Conservation (phyloP, 805 yeast genomes). For the Spathaspora passalidarum region DNA sequence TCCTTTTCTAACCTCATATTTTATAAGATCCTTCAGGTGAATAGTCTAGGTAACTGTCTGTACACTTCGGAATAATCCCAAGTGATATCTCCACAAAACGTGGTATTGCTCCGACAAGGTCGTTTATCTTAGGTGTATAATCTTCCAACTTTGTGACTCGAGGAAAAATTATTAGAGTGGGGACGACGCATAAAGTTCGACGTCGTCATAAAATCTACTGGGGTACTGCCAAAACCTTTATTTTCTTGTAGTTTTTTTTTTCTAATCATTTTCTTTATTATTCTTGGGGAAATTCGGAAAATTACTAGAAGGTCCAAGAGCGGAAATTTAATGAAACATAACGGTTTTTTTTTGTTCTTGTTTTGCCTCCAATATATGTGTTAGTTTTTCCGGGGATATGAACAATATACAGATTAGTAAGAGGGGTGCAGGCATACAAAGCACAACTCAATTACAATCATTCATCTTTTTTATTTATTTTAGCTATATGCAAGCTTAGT, state of each 20-base stretch:
- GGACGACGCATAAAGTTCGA: not conserved
- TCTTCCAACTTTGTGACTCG: not conserved
- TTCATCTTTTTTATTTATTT: too few species aligned
- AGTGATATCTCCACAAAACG: not conserved
- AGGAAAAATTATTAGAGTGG: not conserved
- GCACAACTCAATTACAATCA: too few species aligned
- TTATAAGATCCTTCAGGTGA: too few species aligned
- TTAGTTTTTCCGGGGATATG: not conserved
- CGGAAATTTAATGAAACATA: not conserved
- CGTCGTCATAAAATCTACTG: too few species aligned
- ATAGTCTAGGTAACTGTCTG: too few species aligned
- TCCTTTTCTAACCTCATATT: too few species aligned
- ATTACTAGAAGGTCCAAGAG: constrained; percentile 3
- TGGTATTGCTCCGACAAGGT: not conserved
- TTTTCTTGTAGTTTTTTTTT: constrained; percentile 1
- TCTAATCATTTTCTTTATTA: not conserved
- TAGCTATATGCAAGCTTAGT: not conserved
- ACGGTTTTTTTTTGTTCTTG: not conserved
- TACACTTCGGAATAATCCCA: not conserved
- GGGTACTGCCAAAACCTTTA: not conserved
- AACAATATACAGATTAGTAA: not conserved
- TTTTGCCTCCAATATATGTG: not conserved
- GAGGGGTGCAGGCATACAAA: not conserved
- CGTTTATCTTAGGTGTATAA: not conserved
- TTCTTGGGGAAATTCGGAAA: constrained; percentile 1